Evolutionary conservation across 371 early-diverging fungal species (phyloP).

Genomic region (Homolaphlyctis polyrhiza): DNA sequence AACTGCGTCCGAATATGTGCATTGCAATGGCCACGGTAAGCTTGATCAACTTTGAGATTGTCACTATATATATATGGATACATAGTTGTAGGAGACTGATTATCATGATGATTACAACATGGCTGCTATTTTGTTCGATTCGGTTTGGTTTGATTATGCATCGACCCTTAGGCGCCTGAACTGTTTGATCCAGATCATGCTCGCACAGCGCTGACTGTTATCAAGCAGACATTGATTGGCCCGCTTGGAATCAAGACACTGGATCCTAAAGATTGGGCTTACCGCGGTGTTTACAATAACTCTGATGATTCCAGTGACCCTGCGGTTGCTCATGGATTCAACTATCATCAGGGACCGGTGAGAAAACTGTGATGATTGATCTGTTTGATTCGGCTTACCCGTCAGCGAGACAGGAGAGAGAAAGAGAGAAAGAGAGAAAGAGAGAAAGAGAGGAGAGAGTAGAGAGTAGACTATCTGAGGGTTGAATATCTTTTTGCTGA

Average conservation of each 20-base stretch:
- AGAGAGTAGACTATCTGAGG: background rate
- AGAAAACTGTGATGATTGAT: background rate
- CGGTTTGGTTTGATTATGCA: no score
- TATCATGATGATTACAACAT: no score
- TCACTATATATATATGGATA: no score
- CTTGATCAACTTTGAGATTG: no score
- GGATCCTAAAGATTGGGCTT: conserved; percentile 84
- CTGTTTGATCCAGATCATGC: conserved; percentile 78
- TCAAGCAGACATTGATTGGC: conserved; percentile 63
- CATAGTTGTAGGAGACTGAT: no score
- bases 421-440: no score
- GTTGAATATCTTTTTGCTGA: no score
- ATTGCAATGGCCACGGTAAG: conserved; percentile 70
- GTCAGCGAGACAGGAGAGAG: no score
- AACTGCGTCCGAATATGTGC: conserved; percentile 86
- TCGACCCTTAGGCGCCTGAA: conserved; percentile 91
- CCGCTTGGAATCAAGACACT: conserved; percentile 93
- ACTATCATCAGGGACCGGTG: conserved; percentile 93
- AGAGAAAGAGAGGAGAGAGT: background rate
- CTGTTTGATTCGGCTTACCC: no score
- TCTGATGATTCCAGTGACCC: conserved; percentile 79
- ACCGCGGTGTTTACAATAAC: conserved; percentile 89
- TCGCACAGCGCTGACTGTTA: conserved; percentile 56
- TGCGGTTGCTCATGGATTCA: conserved; percentile 85
- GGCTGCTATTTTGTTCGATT: no score